Conservation (phyloP, 202 grass and related monocot genomes). For the Dendrocalamus latiflorus region DNA sequence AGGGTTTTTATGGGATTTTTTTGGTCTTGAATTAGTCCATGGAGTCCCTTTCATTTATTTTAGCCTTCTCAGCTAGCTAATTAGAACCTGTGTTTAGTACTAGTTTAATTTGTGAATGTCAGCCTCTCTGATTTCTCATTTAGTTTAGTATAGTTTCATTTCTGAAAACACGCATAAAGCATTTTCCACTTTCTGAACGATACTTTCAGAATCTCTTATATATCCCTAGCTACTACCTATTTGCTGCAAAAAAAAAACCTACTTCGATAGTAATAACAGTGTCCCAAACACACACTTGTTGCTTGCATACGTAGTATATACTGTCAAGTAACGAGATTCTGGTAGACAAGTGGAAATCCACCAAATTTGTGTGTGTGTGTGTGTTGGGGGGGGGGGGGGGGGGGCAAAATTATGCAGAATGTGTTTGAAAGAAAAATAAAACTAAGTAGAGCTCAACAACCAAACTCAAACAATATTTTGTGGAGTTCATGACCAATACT, state of each 20-base stretch:
- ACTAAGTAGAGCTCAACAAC: not conserved
- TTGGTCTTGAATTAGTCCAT: not conserved
- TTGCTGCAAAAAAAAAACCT: not conserved
- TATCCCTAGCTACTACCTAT: not conserved
- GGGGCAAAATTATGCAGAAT: not conserved
- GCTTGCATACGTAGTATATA: not conserved
- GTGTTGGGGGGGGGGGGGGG: too few relatives aligned
- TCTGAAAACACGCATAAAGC: not conserved
- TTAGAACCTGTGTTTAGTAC: not conserved
- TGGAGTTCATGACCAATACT: not conserved
- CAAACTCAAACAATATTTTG: not conserved
- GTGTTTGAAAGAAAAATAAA: not conserved
- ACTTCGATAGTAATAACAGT: not conserved
- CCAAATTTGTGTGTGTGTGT: not conserved
- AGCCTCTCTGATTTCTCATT: not conserved
- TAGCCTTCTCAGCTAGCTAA: not conserved
- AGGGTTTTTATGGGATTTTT: not conserved
- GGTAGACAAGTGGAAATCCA: not conserved
- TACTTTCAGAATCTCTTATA: not conserved
- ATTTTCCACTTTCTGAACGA: not conserved
- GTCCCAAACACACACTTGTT: not conserved
- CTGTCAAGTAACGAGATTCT: not conserved
- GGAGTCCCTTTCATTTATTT: not conserved
- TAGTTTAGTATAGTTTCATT: not conserved
- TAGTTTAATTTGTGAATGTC: not conserved